Evolutionary conservation across 495 filamentous ascomycete species (phyloP), one percentile per base, ranked within the genome.

Genomic region (Cercophora samala): DNA sequence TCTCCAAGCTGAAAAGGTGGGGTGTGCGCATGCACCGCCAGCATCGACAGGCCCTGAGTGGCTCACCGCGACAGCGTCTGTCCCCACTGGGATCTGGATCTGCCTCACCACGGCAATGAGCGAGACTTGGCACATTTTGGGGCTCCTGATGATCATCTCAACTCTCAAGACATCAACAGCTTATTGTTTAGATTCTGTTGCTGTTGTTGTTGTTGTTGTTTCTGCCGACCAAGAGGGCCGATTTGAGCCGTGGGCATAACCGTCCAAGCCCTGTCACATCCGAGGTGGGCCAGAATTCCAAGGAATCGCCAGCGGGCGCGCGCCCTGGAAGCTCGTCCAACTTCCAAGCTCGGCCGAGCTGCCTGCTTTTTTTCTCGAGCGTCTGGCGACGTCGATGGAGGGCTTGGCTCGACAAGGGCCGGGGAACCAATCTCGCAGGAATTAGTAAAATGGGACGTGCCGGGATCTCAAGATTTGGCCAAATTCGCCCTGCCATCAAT

Each of bases 51-150:
- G 53, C 9, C 60, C 21, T n/a, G 29, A 58, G 18, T 69, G 51
- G 66, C 22, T 69, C 64, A 64, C 32, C 55, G 55, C 59, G 54
- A 66, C 60, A 23, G 58, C 24, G 6, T 52, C 54, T 32, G 17
- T 58, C 60, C 37, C 62, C 60, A 65, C 62, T 52, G 60, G 60
- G 26, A 42, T 42, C 60, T 62, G 60, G 60, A 54, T 69, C 59
- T 66, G 68, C 70, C 65, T 69, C 68, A 66, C 64, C 60, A 66
- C 63, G 51, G 59, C 67, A 60, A 67, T 63, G 60, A 68, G 70
- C 70, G 68, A 63, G 70, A 65, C 64, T 58, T 60, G 58, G 26
- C 53, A 23, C 11, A 56, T 56, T 19, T 56, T 56, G 53, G 53
- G n/a, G n/a, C n/a, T 56, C 53, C n/a, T 56, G 13, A 56, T 56